Evolutionary conservation across 306 rosid species (phyloP).

Genomic region (Trifolium fragiferum): DNA sequence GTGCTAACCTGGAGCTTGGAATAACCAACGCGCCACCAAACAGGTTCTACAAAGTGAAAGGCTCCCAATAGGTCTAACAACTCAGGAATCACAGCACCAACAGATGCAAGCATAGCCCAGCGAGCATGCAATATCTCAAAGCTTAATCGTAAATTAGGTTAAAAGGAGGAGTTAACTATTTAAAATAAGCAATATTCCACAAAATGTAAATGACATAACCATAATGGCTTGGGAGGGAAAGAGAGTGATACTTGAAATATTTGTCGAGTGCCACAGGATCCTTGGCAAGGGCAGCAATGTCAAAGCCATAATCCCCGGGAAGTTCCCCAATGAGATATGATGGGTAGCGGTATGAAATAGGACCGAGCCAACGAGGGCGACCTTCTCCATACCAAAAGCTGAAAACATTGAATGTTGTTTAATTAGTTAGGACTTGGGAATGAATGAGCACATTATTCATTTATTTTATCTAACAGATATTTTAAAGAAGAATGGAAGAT

Average conservation of each 20-base stretch:
- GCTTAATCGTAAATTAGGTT: conserved; percentile 53
- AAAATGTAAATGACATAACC: conserved; percentile 2
- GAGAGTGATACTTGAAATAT: conserved; percentile 66
- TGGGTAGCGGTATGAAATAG: conserved; percentile 82
- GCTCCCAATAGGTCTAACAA: conserved; percentile 70
- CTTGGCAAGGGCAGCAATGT: conserved; percentile 76
- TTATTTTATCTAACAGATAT: not conserved
- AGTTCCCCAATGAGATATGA: conserved; percentile 78
- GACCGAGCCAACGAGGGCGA: conserved; percentile 96
- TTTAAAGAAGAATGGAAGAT: not conserved
- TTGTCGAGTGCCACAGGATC: conserved; percentile 69
- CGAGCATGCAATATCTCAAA: conserved; percentile 97
- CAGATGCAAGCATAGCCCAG: conserved; percentile 97
- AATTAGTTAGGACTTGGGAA: not conserved
- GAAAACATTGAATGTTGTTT: conserved; percentile 29
- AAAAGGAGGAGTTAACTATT: conserved; percentile 34
- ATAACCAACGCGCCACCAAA: conserved; percentile 99
- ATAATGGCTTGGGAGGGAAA: not conserved
- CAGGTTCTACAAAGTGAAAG: conserved; percentile 90
- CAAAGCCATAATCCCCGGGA: conserved; percentile 94
- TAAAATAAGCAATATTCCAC: not conserved
- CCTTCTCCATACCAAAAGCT: conserved; percentile 90
- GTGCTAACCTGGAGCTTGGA: conserved; percentile 81
- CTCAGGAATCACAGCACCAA: conserved; percentile 88
- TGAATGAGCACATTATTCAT: conserved; percentile 6